Evolutionary conservation across 768 basidiomycete genomes (phyloP).

Genomic region (Lentinula edodes): DNA sequence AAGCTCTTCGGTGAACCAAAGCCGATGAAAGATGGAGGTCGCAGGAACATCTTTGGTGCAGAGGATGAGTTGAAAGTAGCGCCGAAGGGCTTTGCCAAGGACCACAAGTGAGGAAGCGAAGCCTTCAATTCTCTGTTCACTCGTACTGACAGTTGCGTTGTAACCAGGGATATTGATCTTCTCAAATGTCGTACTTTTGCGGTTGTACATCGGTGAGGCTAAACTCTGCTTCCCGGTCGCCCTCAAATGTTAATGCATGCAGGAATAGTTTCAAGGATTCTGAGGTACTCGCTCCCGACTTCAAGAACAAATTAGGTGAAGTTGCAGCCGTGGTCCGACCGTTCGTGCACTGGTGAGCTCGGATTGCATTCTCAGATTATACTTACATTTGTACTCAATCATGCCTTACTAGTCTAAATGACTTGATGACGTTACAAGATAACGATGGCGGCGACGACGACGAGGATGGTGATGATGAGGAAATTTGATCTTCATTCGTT

Average conservation of each 20-base stretch:
- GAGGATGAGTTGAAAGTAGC: constrained; percentile 89
- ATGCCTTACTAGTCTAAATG: constrained; percentile 35
- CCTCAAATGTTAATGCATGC: constrained; percentile 16
- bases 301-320: constrained; percentile 54
- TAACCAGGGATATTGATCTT: constrained; percentile 79
- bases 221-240: constrained; percentile 3
- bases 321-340: constrained; percentile 58
- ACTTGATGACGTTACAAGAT: constrained; percentile 40
- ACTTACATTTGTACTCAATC: background rate
- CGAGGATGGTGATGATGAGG: constrained; percentile 9
- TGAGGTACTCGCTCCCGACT: constrained; percentile 62
- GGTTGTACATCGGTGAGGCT: constrained; percentile 53
- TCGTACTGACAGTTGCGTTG: background rate
- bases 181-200: constrained; percentile 78
- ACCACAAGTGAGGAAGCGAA: constrained; percentile 51
- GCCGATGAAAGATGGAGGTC: constrained; percentile 53
- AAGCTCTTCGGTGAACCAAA: constrained; percentile 68
- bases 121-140: background rate
- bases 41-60: constrained; percentile 77
- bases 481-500: background rate
- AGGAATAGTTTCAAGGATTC: constrained; percentile 61
- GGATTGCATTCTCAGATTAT: background rate
- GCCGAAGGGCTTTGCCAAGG: constrained; percentile 85
- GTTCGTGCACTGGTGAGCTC: constrained; percentile 70
- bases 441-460: background rate